Base-by-base conservation (phyloP, 2,329 filamentous ascomycete genomes). In the Aspergillus novoparasiticus region DNA sequence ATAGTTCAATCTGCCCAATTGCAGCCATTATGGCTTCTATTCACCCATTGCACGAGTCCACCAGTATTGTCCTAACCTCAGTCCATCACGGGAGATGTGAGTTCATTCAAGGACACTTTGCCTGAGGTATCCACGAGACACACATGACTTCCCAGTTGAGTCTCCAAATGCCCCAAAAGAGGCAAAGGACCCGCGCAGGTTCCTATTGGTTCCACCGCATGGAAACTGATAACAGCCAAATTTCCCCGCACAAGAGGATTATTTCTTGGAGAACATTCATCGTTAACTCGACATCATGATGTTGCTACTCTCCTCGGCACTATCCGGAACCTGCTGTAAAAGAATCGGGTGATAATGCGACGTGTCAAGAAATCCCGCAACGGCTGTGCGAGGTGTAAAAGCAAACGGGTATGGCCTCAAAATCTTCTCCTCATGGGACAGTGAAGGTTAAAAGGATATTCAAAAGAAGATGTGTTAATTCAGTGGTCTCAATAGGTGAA, bases 321-420 rank as follows among this genome's bases (percentile, higher is more conserved):
- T 11, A 80, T 70, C 79, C 79, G 81, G 9, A 63, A 60, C 63
- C 81, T 79, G 34, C 75, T 74, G 65, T 77, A 80, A 57, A 74
- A 75, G 60, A 81, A 72, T 36, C 78, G 72, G 63, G 82, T 81
- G 45, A 83, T 65, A 67, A 79, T 79, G 77, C 73, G 76, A 57
- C 71, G 77, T 62, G 77, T 79, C 45, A 79, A 78, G 68, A 79
- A 79, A 61, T 79, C 76, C 57, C 75, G 77, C n/a, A 78, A 78
- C 61, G 77, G 77, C 9, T 79, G 77, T 68, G 74, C 75, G n/a
- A 72, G 76, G 50, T 79, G 77, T 68, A 79, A 79, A 68, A 78
- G 75, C 69, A 78, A 79, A 72, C 71, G 77, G 60, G 77, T 79
- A 61, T 70, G 70, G 26, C 51, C 23, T 48, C 56, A 48, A 45